A percentile compares a stretch with the other conserved stretches of the same genome.
Evolutionary conservation across 1,284 basidiomycete genomes (phyloP).

Genomic region (Microbotryum intermedium): DNA sequence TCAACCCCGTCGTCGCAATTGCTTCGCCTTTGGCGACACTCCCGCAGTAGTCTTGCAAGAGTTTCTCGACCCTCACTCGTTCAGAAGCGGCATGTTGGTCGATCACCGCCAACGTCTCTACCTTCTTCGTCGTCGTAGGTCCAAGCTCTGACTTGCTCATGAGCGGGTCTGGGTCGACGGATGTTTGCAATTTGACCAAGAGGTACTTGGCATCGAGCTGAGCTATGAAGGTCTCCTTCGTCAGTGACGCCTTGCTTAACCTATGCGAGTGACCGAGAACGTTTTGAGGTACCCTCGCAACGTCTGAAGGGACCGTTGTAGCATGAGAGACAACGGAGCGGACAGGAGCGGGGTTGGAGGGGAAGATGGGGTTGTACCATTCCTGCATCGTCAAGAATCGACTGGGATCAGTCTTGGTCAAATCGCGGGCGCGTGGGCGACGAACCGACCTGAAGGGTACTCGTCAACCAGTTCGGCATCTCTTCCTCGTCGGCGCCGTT

Average conservation of each 20-base stretch:
- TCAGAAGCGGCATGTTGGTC: constrained; percentile 97
- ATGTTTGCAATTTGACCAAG: constrained; percentile 46
- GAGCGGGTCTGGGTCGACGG: not conserved
- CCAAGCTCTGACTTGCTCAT: not conserved
- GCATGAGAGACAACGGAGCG: not conserved
- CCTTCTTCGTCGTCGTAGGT: not conserved
- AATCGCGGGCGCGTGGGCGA: not conserved
- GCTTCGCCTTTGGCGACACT: constrained; percentile 47
- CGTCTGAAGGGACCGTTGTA: not conserved
- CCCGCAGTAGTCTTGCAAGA: constrained; percentile 58
- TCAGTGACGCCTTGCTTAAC: constrained; percentile 26
- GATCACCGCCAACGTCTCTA: constrained; percentile 55
- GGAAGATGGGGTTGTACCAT: constrained; percentile 32
- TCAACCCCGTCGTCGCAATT: constrained; percentile 40
- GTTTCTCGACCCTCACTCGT: constrained; percentile 75
- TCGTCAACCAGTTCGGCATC: constrained; percentile 50
- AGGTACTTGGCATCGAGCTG: constrained; percentile 88
- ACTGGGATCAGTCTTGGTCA: too few species aligned
- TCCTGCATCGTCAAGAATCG: constrained; percentile 11
- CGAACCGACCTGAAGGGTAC: constrained; percentile 46
- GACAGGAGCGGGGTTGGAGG: not conserved
- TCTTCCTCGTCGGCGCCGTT: not conserved
- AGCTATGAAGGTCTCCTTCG: constrained; percentile 47
- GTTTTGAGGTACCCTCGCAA: not conserved
- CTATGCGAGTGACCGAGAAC: not conserved